A percentile compares a stretch with the other conserved stretches of the same genome.
phyloP scores from a whole-genome alignment of 2,329 filamentous ascomycete species.

The Diaporthe sp. region DNA sequence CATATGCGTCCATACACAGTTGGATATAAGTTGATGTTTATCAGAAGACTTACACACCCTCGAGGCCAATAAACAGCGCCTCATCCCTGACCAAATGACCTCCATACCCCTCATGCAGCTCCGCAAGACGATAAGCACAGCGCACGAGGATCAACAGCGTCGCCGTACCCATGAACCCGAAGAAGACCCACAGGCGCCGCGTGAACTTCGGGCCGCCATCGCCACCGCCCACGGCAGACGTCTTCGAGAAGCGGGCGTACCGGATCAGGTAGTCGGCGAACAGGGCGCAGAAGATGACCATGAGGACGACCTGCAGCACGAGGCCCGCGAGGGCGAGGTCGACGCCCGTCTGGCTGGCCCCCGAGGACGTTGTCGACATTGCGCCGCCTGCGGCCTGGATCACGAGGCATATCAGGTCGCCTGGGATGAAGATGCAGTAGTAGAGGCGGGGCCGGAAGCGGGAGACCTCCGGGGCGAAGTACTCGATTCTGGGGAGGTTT shows the following conservation, averaged over 20 bases:
- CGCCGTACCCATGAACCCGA: constrained; percentile 62
- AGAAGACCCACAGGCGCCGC: constrained; percentile 60
- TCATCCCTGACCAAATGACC: constrained; percentile 63
- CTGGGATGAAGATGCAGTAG: constrained; percentile 58
- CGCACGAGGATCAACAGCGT: constrained; percentile 68
- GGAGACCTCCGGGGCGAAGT: constrained; percentile 44
- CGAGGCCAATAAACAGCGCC: constrained; percentile 60
- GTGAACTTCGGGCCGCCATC: constrained; percentile 38
- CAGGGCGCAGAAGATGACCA: constrained; percentile 58
- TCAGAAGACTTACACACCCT: constrained; percentile 51
- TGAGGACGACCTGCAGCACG: constrained; percentile 63
- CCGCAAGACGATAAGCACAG: constrained; percentile 70
- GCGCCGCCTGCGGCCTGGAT: constrained; percentile 66
- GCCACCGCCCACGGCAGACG: constrained; percentile 38
- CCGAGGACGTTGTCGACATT: constrained; percentile 52
- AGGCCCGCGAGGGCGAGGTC: constrained; percentile 65
- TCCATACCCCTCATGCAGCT: constrained; percentile 68
- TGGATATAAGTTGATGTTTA: not conserved
- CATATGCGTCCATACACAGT: too few species aligned
- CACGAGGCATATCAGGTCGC: constrained; percentile 63
- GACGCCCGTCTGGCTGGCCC: constrained; percentile 56
- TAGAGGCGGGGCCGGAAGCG: constrained; percentile 48
- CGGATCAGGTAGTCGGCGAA: constrained; percentile 56
- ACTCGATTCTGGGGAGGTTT: constrained; percentile 43
- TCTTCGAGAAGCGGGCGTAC: constrained; percentile 41